Percentiles rank a stretch among this genome's conserved stretches.
phyloP scores from a whole-genome alignment of 1,284 basidiomycete species.

The Cutaneotrichosporon cavernicola region DNA sequence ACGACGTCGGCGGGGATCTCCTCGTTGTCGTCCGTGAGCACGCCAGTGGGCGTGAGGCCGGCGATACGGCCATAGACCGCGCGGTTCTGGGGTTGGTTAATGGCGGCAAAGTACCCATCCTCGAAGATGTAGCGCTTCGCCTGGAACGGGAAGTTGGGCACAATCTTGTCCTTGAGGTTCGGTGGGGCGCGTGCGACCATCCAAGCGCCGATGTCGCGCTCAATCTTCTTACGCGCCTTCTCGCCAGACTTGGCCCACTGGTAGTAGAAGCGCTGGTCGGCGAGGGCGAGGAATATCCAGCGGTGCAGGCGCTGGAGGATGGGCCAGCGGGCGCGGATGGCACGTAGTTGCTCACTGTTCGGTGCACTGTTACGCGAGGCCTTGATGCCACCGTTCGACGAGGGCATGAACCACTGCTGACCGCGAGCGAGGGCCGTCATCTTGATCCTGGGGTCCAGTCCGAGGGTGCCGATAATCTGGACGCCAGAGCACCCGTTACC shows the following conservation, averaged over 20 bases:
- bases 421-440: conserved; percentile 25
- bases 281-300: conserved; percentile 15
- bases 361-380: conserved; percentile 21
- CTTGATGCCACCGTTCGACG: conserved; percentile 5
- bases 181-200: conserved; percentile 17
- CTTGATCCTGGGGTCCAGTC: conserved; percentile 24
- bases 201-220: conserved; percentile 21
- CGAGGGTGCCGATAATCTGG: conserved; percentile 26
- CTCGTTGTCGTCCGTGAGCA: conserved; percentile 22
- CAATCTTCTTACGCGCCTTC: conserved; percentile 15
- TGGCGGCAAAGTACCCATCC: conserved; percentile 27
- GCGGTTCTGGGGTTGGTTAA: conserved; percentile 21
- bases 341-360: conserved; percentile 14
- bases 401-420: conserved; percentile 27
- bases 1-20: conserved; percentile 24
- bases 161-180: conserved; percentile 25
- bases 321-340: conserved; percentile 17
- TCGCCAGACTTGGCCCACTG: conserved; percentile 23
- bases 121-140: conserved; percentile 26
- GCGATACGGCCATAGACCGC: conserved; percentile 24
- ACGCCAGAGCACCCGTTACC: conserved; percentile 27
- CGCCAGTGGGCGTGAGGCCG: conserved; percentile 13
- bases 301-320: conserved; percentile 21
- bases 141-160: conserved; percentile 21
- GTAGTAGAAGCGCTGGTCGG: conserved; percentile 20